phyloP scores from a whole-genome alignment of 805 yeast genomes.

The Lachancea meyersii region DNA sequence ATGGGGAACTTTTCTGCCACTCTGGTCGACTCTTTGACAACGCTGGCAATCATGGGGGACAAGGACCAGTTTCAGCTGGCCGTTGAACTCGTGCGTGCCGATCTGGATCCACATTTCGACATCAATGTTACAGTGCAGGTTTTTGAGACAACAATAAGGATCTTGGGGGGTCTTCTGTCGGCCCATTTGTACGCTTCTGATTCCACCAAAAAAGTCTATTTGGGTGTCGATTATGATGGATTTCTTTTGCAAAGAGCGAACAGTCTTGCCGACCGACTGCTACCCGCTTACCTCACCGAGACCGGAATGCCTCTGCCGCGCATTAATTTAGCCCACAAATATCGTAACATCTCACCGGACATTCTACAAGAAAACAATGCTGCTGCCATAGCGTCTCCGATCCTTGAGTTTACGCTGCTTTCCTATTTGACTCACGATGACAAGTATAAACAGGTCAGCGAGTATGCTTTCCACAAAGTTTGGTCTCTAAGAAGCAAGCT shows the following conservation, averaged over 20 bases:
- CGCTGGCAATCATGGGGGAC: slow-evolving; percentile 67
- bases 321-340: slow-evolving; percentile 57
- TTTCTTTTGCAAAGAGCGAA: slow-evolving; percentile 63
- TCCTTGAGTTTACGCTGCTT: slow-evolving; percentile 71
- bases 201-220: slow-evolving; percentile 36
- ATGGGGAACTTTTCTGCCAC: slow-evolving; percentile 80
- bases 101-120: slow-evolving; percentile 40
- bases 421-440: slow-evolving; percentile 71
- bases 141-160: slow-evolving; percentile 77
- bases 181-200: slow-evolving; percentile 67
- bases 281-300: slow-evolving; percentile 62
- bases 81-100: slow-evolving; percentile 36
- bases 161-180: slow-evolving; percentile 74
- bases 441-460: slow-evolving; percentile 57
- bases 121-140: slow-evolving; percentile 75
- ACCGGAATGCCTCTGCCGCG: slow-evolving; percentile 74
- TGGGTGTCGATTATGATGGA: slow-evolving; percentile 52
- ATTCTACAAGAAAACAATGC: slow-evolving; percentile 67
- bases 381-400: slow-evolving; percentile 81
- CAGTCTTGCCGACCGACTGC: slow-evolving; percentile 65
- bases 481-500: slow-evolving; percentile 62
- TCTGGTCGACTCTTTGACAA: slow-evolving; percentile 71
- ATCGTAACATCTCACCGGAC: slow-evolving; percentile 37
- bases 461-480: slow-evolving; percentile 55
- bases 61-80: slow-evolving; percentile 46